A percentile compares a stretch with the other conserved stretches of the same genome.
Conservation (phyloP, 78 protist genomes). For the Reticulomyxa filosa region DNA sequence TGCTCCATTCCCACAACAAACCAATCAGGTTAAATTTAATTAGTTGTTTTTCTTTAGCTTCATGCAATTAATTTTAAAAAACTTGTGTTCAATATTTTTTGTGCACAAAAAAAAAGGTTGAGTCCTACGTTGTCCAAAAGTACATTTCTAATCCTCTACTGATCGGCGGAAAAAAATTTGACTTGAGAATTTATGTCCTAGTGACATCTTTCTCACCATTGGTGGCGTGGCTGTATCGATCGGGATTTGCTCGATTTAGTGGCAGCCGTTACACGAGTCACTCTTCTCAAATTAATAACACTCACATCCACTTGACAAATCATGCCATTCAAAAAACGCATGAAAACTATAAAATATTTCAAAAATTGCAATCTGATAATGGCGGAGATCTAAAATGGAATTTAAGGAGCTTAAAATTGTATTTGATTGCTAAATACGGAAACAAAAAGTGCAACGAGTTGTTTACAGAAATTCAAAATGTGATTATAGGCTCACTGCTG, state of each 20-base stretch:
- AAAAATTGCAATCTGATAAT: too few species aligned
- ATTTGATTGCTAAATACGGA: constrained; percentile 25
- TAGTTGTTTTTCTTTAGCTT: too few species aligned
- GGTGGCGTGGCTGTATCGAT: constrained; percentile 25
- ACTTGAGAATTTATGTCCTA: constrained; percentile 28
- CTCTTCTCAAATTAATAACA: not conserved
- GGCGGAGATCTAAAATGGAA: constrained; percentile 49
- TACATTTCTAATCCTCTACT: constrained; percentile 39
- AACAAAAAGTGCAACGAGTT: not conserved
- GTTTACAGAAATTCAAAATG: not conserved
- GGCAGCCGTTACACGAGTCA: not conserved
- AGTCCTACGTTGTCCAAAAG: constrained; percentile 14
- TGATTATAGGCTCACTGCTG: constrained; percentile 23
- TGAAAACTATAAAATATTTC: not conserved
- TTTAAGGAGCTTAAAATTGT: constrained; percentile 25
- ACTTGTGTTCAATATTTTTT: too few species aligned
- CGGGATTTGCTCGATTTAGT: constrained; percentile 67
- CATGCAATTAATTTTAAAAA: too few species aligned
- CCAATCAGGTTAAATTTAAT: too few species aligned
- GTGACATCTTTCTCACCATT: not conserved
- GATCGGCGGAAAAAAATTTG: constrained; percentile 38
- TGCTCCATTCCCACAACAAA: too few species aligned
- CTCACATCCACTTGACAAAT: constrained; percentile 57
- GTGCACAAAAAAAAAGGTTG: constrained; percentile 2
- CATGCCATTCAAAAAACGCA: constrained; percentile 56